Percentiles rank a stretch among this genome's conserved stretches.
phyloP scores from a whole-genome alignment of 768 basidiomycete species.

The Leccinum variicolor region DNA sequence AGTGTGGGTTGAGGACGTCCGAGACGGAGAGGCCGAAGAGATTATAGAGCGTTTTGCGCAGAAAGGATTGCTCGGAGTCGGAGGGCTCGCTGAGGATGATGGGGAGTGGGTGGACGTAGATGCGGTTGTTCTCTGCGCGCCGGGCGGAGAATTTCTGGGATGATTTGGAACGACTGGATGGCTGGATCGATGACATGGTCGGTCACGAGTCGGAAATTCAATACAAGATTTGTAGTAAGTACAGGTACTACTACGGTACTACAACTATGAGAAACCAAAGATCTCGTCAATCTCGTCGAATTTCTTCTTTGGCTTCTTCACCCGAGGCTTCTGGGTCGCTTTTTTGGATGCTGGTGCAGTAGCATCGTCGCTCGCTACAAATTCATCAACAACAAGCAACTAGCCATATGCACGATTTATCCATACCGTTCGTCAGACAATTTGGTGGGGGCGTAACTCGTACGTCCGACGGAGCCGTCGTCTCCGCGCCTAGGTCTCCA shows the following conservation, averaged over 20 bases:
- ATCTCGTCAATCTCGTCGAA: slow-evolving; percentile 27
- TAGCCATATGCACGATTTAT: background rate
- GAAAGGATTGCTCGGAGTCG: slow-evolving; percentile 37
- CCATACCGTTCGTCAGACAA: slow-evolving; percentile 4
- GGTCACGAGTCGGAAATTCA: background rate
- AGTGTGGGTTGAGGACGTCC: slow-evolving; percentile 67
- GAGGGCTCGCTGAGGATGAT: slow-evolving; percentile 42
- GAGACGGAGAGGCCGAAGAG: slow-evolving; percentile 57
- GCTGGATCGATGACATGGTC: slow-evolving; percentile 43
- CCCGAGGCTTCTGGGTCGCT: slow-evolving; percentile 3
- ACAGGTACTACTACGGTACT: background rate
- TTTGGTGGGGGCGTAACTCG: background rate
- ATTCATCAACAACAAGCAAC: background rate
- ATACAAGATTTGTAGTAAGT: background rate
- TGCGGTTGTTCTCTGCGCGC: slow-evolving; percentile 60
- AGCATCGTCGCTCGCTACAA: background rate
- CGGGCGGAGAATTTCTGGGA: slow-evolving; percentile 49
- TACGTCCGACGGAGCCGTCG: background rate
- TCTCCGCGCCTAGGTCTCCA: background rate
- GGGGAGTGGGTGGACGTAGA: slow-evolving; percentile 74
- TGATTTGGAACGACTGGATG: slow-evolving; percentile 36
- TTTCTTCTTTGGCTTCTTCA: slow-evolving; percentile 19
- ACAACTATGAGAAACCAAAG: slow-evolving; percentile 20
- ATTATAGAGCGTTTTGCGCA: slow-evolving; percentile 43
- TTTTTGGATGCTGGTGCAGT: background rate